Evolutionary conservation across 2,329 filamentous ascomycete species (phyloP).

Genomic region (Rutstroemia sp.): DNA sequence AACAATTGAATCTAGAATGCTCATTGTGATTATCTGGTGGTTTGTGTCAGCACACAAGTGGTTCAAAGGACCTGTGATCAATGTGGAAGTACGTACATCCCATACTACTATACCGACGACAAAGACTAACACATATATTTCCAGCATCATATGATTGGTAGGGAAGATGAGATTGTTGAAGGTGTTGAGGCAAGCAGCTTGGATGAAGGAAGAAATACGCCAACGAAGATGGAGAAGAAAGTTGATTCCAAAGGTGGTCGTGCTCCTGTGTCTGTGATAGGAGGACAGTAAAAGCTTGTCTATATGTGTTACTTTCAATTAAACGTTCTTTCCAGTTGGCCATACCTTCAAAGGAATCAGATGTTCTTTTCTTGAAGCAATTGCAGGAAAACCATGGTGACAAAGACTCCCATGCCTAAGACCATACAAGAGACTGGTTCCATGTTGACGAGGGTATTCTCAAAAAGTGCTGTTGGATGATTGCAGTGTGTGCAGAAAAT

Average conservation of each 20-base stretch:
- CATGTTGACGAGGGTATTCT: neutral
- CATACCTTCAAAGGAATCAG: neutral
- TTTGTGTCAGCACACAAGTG: slow-evolving; percentile 51
- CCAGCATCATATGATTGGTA: slow-evolving; percentile 27
- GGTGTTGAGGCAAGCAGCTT: slow-evolving; percentile 19
- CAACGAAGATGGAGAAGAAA: slow-evolving; percentile 13
- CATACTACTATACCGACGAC: neutral
- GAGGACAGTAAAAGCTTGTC: neutral
- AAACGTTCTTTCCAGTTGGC: neutral
- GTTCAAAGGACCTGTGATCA: slow-evolving; percentile 61
- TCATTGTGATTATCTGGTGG: slow-evolving; percentile 51
- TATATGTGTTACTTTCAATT: neutral
- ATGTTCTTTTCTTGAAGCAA: slow-evolving; percentile 6
- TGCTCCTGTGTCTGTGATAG: neutral
- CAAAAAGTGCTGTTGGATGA: neutral
- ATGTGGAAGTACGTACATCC: slow-evolving; percentile 38
- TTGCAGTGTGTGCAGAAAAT: neutral
- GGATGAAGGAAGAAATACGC: slow-evolving; percentile 11
- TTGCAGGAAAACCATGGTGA: slow-evolving; percentile 9
- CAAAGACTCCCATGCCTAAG: slow-evolving; percentile 7
- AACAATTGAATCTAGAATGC: slow-evolving; percentile 35
- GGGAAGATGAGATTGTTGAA: slow-evolving; percentile 19
- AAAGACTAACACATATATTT: slow-evolving; percentile 11
- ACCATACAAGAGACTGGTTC: slow-evolving; percentile 10
- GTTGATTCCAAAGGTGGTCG: slow-evolving; percentile 1